phyloP scores from a whole-genome alignment of 768 basidiomycete genomes.

The Leucogyrophana mollusca region DNA sequence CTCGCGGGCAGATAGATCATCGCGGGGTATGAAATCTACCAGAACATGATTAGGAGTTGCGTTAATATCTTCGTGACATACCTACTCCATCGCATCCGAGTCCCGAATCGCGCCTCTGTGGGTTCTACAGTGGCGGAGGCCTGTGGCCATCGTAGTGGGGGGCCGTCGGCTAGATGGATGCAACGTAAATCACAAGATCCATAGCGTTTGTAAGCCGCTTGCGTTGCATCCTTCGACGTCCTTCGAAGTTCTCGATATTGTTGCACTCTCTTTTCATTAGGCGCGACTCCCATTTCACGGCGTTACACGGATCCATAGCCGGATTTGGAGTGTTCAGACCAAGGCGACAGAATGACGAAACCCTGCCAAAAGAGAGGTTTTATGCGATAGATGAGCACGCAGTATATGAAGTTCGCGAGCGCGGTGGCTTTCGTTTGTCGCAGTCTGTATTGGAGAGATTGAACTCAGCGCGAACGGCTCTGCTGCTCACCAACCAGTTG shows the following conservation, averaged over 20 bases:
- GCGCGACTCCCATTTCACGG: conserved; percentile 16
- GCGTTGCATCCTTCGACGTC: conserved; percentile 10
- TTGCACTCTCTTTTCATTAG: conserved; percentile 16
- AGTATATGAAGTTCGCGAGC: conserved; percentile 51
- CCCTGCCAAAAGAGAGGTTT: conserved; percentile 45
- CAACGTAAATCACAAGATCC: conserved; percentile 9
- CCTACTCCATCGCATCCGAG: conserved; percentile 28
- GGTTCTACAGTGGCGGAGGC: conserved; percentile 52
- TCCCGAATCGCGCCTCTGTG: conserved; percentile 38
- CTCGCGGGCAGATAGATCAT: conserved; percentile 58
- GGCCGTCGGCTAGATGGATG: not conserved
- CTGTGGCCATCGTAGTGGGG: conserved; percentile 26
- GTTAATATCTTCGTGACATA: not conserved
- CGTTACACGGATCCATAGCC: conserved; percentile 29
- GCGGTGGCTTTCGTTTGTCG: conserved; percentile 34
- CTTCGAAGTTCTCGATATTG: conserved; percentile 24
- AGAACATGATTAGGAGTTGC: conserved; percentile 1
- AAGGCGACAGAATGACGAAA: conserved; percentile 47
- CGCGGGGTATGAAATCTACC: conserved; percentile 51
- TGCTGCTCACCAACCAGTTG: conserved; percentile 41
- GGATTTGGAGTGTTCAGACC: conserved; percentile 44
- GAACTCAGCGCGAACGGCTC: not conserved
- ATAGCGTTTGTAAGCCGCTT: conserved; percentile 14
- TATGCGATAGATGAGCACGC: conserved; percentile 50
- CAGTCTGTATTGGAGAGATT: too few species aligned